A percentile compares a stretch with the other conserved stretches of the same genome.
phyloP scores from a whole-genome alignment of 208 protist genomes.

The Leishmania braziliensis region DNA sequence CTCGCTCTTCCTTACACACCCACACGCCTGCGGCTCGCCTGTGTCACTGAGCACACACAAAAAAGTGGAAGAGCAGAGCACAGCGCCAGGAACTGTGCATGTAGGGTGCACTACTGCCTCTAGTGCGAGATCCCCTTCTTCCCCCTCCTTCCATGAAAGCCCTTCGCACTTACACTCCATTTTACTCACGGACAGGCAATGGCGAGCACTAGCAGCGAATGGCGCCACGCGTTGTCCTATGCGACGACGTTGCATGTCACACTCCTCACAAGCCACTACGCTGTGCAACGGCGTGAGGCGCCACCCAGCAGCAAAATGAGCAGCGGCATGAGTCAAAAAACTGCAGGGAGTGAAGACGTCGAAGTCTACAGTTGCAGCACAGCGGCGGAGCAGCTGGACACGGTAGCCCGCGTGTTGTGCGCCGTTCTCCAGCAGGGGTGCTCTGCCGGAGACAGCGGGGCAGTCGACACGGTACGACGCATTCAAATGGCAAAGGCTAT shows the following conservation, averaged over 20 bases:
- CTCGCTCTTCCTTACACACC: neutral
- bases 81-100: neutral
- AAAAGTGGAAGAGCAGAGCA: neutral
- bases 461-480: neutral
- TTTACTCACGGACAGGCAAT: constrained; percentile 1
- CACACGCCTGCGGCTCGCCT: neutral
- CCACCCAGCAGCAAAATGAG: constrained; percentile 8
- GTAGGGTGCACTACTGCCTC: neutral
- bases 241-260: constrained; percentile 30
- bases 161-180: neutral
- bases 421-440: constrained; percentile 2
- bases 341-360: constrained; percentile 9
- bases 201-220: neutral
- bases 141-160: neutral
- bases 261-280: constrained; percentile 30
- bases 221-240: constrained; percentile 1
- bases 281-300: constrained; percentile 3
- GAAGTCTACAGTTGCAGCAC: constrained; percentile 20
- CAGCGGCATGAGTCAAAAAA: neutral
- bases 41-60: neutral
- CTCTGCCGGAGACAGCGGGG: neutral
- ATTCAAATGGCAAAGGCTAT: constrained; percentile 28
- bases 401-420: constrained; percentile 27
- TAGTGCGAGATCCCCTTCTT: neutral
- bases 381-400: constrained; percentile 29